A percentile compares a stretch with the other conserved stretches of the same genome.
These are phyloP conservation scores for Linum tenue DNA, from an alignment of 345 rosid genomes.

Conservation along the genomic window DNA sequence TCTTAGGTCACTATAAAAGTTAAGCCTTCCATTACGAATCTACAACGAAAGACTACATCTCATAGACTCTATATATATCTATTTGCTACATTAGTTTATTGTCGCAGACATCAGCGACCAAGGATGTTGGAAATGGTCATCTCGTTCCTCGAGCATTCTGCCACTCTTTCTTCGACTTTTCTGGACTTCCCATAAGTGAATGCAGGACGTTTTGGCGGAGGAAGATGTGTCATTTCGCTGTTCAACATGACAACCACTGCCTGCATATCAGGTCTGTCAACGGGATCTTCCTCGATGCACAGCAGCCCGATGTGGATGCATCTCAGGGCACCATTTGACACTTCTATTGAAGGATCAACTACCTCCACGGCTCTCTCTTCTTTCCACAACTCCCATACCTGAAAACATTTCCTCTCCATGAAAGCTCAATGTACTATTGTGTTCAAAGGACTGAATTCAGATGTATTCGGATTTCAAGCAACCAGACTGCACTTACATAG, in stretches of 20 bases:
- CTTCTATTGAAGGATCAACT: not conserved
- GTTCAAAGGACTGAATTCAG: too few relatives aligned
- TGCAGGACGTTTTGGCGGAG: not conserved
- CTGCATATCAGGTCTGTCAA: not conserved
- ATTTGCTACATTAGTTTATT: too few relatives aligned
- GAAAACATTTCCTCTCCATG: not conserved
- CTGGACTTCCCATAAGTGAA: not conserved
- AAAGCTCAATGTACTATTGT: too few relatives aligned
- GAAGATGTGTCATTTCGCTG: not conserved
- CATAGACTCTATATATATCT: too few relatives aligned
- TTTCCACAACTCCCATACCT: not conserved
- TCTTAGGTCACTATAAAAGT: too few relatives aligned
- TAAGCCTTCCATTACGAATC: too few relatives aligned
- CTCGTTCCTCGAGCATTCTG: not conserved
- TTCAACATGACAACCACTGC: not conserved
- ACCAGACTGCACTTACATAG: not conserved
- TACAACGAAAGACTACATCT: too few relatives aligned
- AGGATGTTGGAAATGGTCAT: not conserved
- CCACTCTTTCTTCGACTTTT: not conserved
- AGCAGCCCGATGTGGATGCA: not conserved
- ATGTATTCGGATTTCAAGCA: too few relatives aligned
- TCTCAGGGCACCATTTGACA: not conserved
- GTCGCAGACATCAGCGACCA: not conserved
- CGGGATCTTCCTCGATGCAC: not conserved
- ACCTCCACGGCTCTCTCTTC: not conserved